These are phyloP conservation scores for Acanthamoeba lenticulata DNA, from an alignment of 208 protist genomes.

Conservation along the genomic window DNA sequence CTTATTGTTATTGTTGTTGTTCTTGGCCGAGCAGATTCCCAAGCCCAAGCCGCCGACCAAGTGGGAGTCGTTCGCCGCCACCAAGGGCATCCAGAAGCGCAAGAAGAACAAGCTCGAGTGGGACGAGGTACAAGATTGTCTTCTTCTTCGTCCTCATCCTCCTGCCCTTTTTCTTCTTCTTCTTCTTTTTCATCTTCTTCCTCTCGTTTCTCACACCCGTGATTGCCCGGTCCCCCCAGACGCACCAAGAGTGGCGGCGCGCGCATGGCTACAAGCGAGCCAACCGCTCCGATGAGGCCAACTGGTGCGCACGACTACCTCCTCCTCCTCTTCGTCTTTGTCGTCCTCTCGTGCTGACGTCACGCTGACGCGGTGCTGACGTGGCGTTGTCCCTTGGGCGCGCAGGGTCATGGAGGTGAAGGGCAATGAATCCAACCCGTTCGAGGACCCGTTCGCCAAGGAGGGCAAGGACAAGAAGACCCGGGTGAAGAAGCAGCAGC, in stretches of 20 bases:
- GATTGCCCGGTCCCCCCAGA: background rate
- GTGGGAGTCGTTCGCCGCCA: conserved; percentile 52
- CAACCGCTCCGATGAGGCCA: conserved; percentile 42
- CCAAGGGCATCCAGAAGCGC: conserved; percentile 66
- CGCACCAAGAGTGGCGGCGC: conserved; percentile 63
- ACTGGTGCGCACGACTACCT: background rate
- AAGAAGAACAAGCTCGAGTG: conserved; percentile 70
- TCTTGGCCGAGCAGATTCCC: conserved; percentile 6
- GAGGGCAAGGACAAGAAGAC: conserved; percentile 65
- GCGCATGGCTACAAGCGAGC: conserved; percentile 63
- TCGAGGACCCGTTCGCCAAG: conserved; percentile 41
- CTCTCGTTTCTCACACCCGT: too few relatives aligned
- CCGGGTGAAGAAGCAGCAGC: conserved; percentile 57
- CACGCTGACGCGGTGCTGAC: background rate
- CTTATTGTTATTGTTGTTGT: background rate
- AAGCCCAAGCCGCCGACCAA: conserved; percentile 47
- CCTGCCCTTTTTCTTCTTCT: background rate
- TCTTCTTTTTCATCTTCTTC: background rate
- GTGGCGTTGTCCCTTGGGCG: background rate
- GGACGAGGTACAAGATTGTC: conserved; percentile 37
- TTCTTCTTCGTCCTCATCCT: background rate
- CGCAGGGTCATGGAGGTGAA: conserved; percentile 27
- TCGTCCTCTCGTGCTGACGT: background rate
- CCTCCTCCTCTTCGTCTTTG: background rate
- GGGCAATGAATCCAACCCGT: conserved; percentile 3